Evolutionary conservation across 108 stramenopile species (phyloP), one percentile per base, ranked within the genome.

Genomic region (Skeletonema costatum): DNA sequence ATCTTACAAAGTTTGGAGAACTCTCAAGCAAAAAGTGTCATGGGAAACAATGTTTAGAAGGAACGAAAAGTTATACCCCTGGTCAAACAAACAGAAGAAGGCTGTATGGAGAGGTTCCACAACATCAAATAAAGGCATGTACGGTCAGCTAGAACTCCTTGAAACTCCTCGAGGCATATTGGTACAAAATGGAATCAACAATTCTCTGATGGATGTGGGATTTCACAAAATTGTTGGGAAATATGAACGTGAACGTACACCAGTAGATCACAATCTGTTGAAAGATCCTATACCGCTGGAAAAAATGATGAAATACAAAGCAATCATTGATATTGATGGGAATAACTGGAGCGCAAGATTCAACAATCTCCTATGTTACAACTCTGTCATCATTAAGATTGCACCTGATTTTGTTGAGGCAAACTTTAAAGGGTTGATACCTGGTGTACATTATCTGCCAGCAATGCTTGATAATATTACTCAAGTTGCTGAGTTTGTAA

Each of bases 261-360:
- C 50, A 60, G 65, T 50, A 10, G 25, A 53, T 19, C 8, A 25
- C 9, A 32, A 66, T 4, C 36, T 80, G 5, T 5, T 84, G 59
- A 71, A 78, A 50, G 68, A 76, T 9, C 32, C 60, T 21, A 60
- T 84, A 36, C 79, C 83, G 35, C 39, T 84, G 58, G 60, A 70
- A 16, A 46, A 84, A 13, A 81, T 84, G 79, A 81, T 76, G 83
- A 70, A 42, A 16, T 76, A 80, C 21, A 80, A 68, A 81, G 88
- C 86, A 13, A 74, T 88, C 41, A 77, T 88, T 32, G 88, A 88
- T 21, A 78, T 86, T 31, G 88, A 88, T 51, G 88, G 88, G 5
- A 87, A 88, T 50, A 71, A 61, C 35, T 88, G 86, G 86, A 75
- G 73, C 19, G 73, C 73, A 32, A 76, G 88, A 2, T 88, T 88